Percentiles rank a stretch among this genome's conserved stretches.
These are phyloP conservation scores for Myxozyma udenii DNA, from an alignment of 805 yeast species.

Conservation along the genomic window DNA sequence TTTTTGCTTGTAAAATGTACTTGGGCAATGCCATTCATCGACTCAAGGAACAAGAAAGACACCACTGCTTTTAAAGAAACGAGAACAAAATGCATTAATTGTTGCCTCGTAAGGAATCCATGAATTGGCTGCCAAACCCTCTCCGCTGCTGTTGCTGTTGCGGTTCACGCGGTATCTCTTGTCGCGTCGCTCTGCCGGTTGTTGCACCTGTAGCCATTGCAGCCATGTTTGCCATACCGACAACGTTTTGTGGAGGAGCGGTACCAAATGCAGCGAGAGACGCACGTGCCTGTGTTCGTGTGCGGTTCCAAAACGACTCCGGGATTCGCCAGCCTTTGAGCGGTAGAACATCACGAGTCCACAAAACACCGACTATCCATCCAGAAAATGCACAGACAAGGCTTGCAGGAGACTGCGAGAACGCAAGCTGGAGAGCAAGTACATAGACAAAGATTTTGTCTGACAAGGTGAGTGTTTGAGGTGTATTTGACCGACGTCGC, in stretches of 20 bases:
- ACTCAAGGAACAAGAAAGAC: too few relatives aligned
- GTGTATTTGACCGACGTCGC: neutral
- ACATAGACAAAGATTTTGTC: conserved; percentile 42
- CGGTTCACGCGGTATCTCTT: conserved; percentile 1
- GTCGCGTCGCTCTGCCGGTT: neutral
- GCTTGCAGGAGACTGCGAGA: conserved; percentile 37
- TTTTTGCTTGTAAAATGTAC: too few relatives aligned
- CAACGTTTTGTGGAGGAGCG: conserved; percentile 5
- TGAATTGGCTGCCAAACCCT: conserved; percentile 19
- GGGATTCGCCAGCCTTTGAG: conserved; percentile 45
- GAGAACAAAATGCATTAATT: too few relatives aligned
- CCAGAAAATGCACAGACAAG: conserved; percentile 37
- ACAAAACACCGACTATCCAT: conserved; percentile 41
- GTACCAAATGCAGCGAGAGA: conserved; percentile 12
- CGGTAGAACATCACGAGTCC: conserved; percentile 41
- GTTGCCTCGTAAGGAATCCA: conserved; percentile 25
- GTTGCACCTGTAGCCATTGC: conserved; percentile 8
- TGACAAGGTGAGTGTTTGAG: conserved; percentile 30
- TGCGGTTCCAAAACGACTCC: conserved; percentile 26
- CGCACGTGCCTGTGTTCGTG: conserved; percentile 5
- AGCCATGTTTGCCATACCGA: conserved; percentile 10
- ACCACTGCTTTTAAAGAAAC: too few relatives aligned
- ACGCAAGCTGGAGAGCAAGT: conserved; percentile 38
- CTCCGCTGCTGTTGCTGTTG: conserved; percentile 5
- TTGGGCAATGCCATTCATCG: too few relatives aligned